Evolutionary conservation across 768 basidiomycete species (phyloP).

Genomic region (Postia placenta): DNA sequence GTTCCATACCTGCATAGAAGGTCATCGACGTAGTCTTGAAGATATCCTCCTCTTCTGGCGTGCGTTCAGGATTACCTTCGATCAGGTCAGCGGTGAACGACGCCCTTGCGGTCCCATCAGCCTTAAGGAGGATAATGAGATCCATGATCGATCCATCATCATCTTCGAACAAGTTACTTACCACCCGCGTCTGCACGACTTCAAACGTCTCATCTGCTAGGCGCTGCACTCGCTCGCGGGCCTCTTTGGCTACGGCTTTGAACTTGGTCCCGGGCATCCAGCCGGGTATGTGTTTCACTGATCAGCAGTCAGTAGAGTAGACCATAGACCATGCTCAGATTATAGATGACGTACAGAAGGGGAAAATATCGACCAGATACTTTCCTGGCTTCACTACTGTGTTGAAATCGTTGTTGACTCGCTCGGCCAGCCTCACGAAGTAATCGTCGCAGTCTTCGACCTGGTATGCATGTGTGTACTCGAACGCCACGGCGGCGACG

Average conservation of each 20-base stretch:
- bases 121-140: not conserved
- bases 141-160: not conserved
- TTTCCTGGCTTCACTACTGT: constrained; percentile 2
- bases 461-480: constrained; percentile 19
- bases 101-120: not conserved
- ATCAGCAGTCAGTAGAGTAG: not conserved
- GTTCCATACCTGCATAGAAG: not conserved
- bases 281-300: constrained; percentile 15
- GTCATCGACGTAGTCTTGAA: not conserved
- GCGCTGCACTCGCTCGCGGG: not conserved
- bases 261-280: constrained; percentile 18
- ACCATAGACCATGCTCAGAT: not conserved
- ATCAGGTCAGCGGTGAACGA: not conserved
- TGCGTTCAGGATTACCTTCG: not conserved
- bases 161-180: not conserved
- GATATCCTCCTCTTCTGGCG: not conserved
- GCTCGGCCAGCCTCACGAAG: constrained; percentile 6
- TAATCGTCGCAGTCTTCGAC: no score
- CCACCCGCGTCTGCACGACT: not conserved
- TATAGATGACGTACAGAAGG: constrained; percentile 8
- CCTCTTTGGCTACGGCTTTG: constrained; percentile 7
- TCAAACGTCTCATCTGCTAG: not conserved
- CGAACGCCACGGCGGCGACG: not conserved
- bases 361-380: constrained; percentile 13
- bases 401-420: not conserved